phyloP scores from a whole-genome alignment of 371 early-diverging fungal genomes.

The Haplosporangium sp. region DNA sequence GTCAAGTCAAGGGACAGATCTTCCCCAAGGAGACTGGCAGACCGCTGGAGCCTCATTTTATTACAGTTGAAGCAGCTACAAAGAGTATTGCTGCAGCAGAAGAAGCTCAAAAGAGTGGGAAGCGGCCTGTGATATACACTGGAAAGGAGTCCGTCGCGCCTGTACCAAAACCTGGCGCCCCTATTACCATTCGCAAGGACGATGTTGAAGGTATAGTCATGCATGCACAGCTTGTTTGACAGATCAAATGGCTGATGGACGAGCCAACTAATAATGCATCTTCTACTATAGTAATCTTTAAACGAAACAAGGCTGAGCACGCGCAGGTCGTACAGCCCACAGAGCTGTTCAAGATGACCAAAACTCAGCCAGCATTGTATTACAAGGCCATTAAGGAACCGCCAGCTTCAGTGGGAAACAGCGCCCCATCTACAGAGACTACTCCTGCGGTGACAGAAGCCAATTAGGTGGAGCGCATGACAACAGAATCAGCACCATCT shows the following conservation, averaged over 20 bases:
- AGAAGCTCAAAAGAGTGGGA: slow-evolving; percentile 60
- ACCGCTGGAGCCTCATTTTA: slow-evolving; percentile 64
- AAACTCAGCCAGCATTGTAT: slow-evolving; percentile 61
- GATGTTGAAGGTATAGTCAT: slow-evolving; percentile 29
- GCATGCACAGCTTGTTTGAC: no score
- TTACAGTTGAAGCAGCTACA: slow-evolving; percentile 68
- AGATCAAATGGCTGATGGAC: no score
- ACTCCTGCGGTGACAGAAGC: no score
- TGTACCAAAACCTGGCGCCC: slow-evolving; percentile 24
- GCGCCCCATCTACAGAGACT: neutral
- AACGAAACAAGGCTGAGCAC: slow-evolving; percentile 22
- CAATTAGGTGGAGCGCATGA: no score
- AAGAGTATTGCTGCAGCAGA: slow-evolving; percentile 72
- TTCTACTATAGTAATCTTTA: slow-evolving; percentile 23
- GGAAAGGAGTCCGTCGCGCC: slow-evolving; percentile 26
- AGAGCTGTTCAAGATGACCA: slow-evolving; percentile 65
- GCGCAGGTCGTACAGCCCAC: slow-evolving; percentile 58
- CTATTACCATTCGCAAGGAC: slow-evolving; percentile 16
- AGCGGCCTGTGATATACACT: slow-evolving; percentile 32
- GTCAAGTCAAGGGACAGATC: slow-evolving; percentile 64
- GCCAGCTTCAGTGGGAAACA: neutral
- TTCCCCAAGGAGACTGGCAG: slow-evolving; percentile 80
- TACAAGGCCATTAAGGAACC: slow-evolving; percentile 63
- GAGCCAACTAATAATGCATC: no score
- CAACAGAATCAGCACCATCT: slow-evolving; percentile 41